Evolutionary conservation across 192 early-diverging fungal species (phyloP), one percentile per base, ranked within the genome.

Genomic region (Podochytrium sp.): DNA sequence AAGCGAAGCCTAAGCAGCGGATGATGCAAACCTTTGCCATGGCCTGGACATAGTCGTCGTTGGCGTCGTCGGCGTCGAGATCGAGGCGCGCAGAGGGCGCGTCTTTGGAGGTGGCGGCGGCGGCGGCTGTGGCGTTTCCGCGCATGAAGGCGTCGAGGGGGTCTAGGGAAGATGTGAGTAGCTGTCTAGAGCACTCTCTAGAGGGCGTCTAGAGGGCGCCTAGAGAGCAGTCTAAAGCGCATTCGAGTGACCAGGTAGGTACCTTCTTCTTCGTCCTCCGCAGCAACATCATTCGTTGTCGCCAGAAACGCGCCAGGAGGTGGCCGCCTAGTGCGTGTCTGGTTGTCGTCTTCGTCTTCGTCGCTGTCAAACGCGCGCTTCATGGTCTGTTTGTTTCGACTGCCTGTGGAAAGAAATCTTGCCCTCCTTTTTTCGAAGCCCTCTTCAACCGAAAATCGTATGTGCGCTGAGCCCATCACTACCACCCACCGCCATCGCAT

Each of bases 131-230:
- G 65, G 81, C 82, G 63, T 93, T 91, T 47, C 81, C 86, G 0
- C 91, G 85, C 93, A 95, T 95, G 78, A 93, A 95, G 20, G 92
- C 91, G 65, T 95, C 93, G 43, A 95, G 76, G 18, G 91, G 91
- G 81, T 94, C 93, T 52, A 47, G 6, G 18, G 18, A 18, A 12
- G 14, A 38, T 39, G 25, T 47, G 43, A 0, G 43, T 47, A 20
- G n/a, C n/a, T 47, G 43, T 47, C n/a, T n/a, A n/a, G n/a, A n/a
- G n/a, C n/a, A n/a, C n/a, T n/a, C n/a, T n/a, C n/a, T 20, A 47
- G 20, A 47, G 20, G 75, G 63, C 80, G 75, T 5, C 78, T 77
- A 12, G 65, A 72, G 74, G 78, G 78, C 34, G 64, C 78, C 35
- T 81, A 59, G 32, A 76, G 32, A 18, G 77, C 62, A 6, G 78